Conservation (phyloP, 768 basidiomycete species). For the Coprinopsis strossmayeri region DNA sequence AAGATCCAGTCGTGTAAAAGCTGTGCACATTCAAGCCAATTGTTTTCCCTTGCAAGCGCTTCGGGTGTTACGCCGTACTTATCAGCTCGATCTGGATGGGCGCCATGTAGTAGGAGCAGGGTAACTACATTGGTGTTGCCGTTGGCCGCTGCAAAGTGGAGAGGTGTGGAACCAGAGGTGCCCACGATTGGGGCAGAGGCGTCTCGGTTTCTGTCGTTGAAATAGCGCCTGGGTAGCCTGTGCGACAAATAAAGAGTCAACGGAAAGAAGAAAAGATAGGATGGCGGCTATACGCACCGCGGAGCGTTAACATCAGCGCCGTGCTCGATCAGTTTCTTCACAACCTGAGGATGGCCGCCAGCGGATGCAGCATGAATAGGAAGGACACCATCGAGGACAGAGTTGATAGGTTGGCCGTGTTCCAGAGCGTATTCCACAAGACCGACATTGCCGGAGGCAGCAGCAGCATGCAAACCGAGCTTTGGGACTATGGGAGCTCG, state of each 20-base stretch:
- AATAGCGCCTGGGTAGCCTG: conserved; percentile 71
- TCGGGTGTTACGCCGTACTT: conserved; percentile 91
- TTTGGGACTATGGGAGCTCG: conserved; percentile 51
- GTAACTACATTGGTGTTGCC: conserved; percentile 76
- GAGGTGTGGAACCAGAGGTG: conserved; percentile 84
- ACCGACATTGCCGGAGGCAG: conserved; percentile 82
- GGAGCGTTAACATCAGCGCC: conserved; percentile 99
- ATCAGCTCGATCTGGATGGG: conserved; percentile 73
- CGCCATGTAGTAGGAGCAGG: conserved; percentile 80
- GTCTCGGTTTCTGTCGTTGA: conserved; percentile 61
- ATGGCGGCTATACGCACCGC: conserved; percentile 40
- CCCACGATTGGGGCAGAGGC: conserved; percentile 67
- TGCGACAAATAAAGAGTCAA: conserved; percentile 5
- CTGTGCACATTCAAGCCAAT: conserved; percentile 73
- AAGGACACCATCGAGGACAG: conserved; percentile 93
- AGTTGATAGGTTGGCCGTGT: conserved; percentile 94
- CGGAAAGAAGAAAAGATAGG: conserved; percentile 11
- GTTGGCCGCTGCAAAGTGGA: conserved; percentile 96
- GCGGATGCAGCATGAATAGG: conserved; percentile 94
- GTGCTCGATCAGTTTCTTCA: conserved; percentile 80
- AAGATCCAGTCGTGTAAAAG: conserved; percentile 61
- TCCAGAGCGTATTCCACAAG: conserved; percentile 89
- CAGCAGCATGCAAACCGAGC: conserved; percentile 72
- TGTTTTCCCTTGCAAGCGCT: conserved; percentile 72
- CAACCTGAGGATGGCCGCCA: conserved; percentile 84